Base-by-base conservation (phyloP, 2,329 filamentous ascomycete species). In the Ophiostoma sp. region DNA sequence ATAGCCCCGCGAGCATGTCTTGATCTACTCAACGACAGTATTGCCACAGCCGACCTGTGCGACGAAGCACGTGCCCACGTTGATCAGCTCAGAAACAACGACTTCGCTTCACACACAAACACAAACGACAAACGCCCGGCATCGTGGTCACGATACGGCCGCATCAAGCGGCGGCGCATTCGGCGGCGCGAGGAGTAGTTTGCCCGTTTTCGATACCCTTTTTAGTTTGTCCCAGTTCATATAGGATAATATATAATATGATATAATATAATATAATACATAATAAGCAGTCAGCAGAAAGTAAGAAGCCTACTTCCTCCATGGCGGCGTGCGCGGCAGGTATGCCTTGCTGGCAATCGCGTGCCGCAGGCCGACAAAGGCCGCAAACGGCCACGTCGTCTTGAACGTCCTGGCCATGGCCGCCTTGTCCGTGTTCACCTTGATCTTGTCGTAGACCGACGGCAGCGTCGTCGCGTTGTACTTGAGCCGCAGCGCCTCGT, bases 371-470 rank as follows among this genome's bases (percentile, higher is more conserved):
- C 87, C 87, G 68, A 84, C 85, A 2, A 88, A 74, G 0, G 86
- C 87, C 0, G 83, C 84, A 16, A 88, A 73, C 0, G 87, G 87
- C 81, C 82, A 83, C 68, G 77, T 79, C 78, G 70, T 75, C 69
- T 78, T 75, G 71, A 77, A 78, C 66, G 66, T 47, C 12, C 58
- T 5, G 7, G 38, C 44, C 14, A 42, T 16, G 9, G 2, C 27
- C 11, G 36, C 64, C 52, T 41, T 40, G 8, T 41, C 41, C 27
- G 27, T 27, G 12, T 72, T 71, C 14, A 69, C 72, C 71, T 82
- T 83, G 60, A 90, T 86, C 78, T 92, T 92, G 73, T 91, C 87
- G 77, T 87, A 90, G 5, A 92, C 87, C 63, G 79, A 87, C 40
- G 89, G 89, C 73, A 92, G 77, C 6, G 81, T 80, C 0, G 79